Evolutionary conservation across 2,329 filamentous ascomycete genomes (phyloP).

Genomic region (Ophiostoma australiae): DNA sequence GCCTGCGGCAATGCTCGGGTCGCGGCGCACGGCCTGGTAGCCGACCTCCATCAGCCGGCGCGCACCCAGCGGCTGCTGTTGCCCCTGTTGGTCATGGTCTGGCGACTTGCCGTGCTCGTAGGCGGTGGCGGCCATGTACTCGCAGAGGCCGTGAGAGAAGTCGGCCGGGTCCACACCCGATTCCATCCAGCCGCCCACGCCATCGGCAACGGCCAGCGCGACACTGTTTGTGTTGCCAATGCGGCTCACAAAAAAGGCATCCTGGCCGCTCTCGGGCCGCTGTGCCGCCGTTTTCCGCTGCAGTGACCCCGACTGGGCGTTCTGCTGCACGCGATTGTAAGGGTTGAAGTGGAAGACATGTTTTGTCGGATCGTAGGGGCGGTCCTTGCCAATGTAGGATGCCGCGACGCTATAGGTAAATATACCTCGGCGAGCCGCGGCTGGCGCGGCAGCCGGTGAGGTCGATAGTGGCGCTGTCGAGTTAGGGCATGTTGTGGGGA

Average conservation of each 20-base stretch:
- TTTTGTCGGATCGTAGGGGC: slow-evolving; percentile 59
- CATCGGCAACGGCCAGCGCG: slow-evolving; percentile 86
- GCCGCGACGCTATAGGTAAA: slow-evolving; percentile 68
- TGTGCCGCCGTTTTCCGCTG: slow-evolving; percentile 41
- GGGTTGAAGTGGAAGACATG: slow-evolving; percentile 71
- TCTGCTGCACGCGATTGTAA: slow-evolving; percentile 53
- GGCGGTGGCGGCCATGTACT: slow-evolving; percentile 80
- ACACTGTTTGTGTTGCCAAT: slow-evolving; percentile 68
- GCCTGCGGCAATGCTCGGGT: slow-evolving; percentile 69
- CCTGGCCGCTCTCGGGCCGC: slow-evolving; percentile 79
- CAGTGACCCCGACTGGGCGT: slow-evolving; percentile 29
- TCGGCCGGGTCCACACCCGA: slow-evolving; percentile 90
- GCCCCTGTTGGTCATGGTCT: slow-evolving; percentile 27
- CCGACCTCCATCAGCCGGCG: slow-evolving; percentile 72
- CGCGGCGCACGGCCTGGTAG: slow-evolving; percentile 74
- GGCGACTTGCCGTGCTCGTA: slow-evolving; percentile 46
- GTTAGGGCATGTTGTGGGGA: neutral
- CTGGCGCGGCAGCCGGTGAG: neutral
- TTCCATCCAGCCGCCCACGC: slow-evolving; percentile 91
- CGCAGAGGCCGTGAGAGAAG: slow-evolving; percentile 89
- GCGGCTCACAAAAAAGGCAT: slow-evolving; percentile 88
- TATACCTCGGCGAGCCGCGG: slow-evolving; percentile 19
- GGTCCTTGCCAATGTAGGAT: slow-evolving; percentile 69
- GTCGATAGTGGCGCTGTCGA: neutral
- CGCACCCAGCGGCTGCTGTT: slow-evolving; percentile 49